phyloP scores from a whole-genome alignment of 2,329 filamentous ascomycete species.

The Colletotrichum falcatum region DNA sequence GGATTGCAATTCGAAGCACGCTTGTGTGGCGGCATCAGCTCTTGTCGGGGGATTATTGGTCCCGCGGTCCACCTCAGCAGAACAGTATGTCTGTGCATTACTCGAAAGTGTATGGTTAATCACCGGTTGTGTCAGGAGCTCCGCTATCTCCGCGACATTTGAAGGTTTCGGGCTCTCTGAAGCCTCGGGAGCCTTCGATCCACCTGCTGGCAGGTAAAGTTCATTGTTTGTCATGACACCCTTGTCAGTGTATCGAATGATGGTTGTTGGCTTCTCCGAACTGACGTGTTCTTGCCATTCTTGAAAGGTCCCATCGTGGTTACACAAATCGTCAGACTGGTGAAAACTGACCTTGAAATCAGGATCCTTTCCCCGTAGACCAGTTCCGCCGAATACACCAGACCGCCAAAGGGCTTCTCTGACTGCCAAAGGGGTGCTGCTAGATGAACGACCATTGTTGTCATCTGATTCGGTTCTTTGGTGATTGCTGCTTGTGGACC shows the following conservation, averaged over 20 bases:
- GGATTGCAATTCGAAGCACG: background rate
- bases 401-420: slow-evolving; percentile 26
- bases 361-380: background rate
- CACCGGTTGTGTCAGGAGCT: background rate
- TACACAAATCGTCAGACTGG: background rate
- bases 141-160: too few relatives aligned
- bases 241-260: slow-evolving; percentile 43
- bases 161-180: background rate
- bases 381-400: slow-evolving; percentile 24
- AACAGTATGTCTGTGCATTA: background rate
- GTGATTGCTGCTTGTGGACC: slow-evolving; percentile 42
- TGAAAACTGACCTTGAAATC: background rate
- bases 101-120: background rate
- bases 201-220: background rate
- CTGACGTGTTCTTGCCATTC: background rate
- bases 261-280: slow-evolving; percentile 5
- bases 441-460: background rate
- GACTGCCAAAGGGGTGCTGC: slow-evolving; percentile 25
- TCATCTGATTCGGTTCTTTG: background rate
- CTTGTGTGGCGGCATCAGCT: slow-evolving; percentile 4
- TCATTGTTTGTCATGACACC: slow-evolving; percentile 31
- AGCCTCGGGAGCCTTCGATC: background rate
- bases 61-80: background rate
- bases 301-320: background rate
- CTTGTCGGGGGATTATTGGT: background rate